Base-by-base conservation (phyloP, 176 grass and related monocot species). In the Aegilops bicornis region DNA sequence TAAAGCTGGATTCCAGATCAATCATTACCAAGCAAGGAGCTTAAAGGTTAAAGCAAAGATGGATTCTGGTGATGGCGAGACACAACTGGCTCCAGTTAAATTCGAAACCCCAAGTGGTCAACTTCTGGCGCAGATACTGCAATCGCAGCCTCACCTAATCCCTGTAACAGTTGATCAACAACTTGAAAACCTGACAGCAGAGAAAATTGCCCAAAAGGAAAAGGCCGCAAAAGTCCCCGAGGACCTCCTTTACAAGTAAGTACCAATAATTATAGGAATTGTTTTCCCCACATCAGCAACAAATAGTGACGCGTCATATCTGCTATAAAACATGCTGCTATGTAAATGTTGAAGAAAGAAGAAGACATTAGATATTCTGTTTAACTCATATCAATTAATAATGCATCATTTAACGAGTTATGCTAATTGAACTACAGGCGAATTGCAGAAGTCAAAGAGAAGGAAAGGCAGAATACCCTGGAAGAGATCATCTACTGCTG, bases 381-480 rank as follows among this genome's bases (percentile, higher is more conserved):
- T 22, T 73, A 79, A 52, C 37, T 43, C 39, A 73, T 7, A 5
- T 65, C 17, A 79, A 20, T 71, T 32, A 43, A 43, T 43, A 43
- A 43, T 43, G 42, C 42, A 43, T 42, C 39, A 42, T 9, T 42
- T 42, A 10, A 42, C 39, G 39, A 42, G 9, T 42, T 42, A 42
- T 42, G 39, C 39, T 42, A 42, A 42, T 64, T 87, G 35, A 84
- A 90, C 45, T 89, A 76, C 89, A 99, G 97, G 94, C 92, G 97
- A 91, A 99, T 99, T 83, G 86, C 97, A 65, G 92, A 96, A 96
- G 85, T 99, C 64, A 99, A 99, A 93, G 94, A 96, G 59, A 99
- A 94, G 76, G 97, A 99, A 81, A 92, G 90, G 71, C 92, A 86
- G 82, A 89, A 89, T 83, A 78, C 79, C 62, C 65, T 98, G 61